phyloP scores from a whole-genome alignment of 257 asterid species.

The Ligustrum vulgare region DNA sequence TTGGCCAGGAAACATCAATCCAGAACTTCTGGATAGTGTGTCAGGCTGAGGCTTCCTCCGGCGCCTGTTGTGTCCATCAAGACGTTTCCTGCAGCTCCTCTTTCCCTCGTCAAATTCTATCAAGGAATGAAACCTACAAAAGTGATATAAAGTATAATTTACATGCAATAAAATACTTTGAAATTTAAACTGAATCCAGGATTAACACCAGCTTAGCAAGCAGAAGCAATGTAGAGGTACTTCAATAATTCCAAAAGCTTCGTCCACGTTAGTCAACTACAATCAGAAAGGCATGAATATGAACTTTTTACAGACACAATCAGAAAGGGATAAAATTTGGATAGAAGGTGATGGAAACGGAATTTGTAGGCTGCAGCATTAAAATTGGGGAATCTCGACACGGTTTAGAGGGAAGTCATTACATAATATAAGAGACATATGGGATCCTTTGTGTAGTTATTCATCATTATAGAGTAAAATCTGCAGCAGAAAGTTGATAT shows the following conservation, averaged over 20 bases:
- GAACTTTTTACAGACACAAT: background rate
- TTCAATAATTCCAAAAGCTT: background rate
- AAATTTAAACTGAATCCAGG: background rate
- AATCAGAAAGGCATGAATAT: background rate
- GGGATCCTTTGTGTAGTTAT: background rate
- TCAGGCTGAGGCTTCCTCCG: slow-evolving; percentile 92
- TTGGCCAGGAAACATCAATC: slow-evolving; percentile 42
- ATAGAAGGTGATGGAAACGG: background rate
- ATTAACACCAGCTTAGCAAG: background rate
- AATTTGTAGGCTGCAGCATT: too few relatives aligned
- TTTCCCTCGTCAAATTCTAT: slow-evolving; percentile 86
- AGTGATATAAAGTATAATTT: background rate
- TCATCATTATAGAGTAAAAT: background rate
- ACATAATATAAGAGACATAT: too few relatives aligned
- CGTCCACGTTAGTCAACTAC: background rate
- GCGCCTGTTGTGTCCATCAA: slow-evolving; percentile 85
- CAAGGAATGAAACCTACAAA: slow-evolving; percentile 77
- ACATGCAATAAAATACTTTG: background rate
- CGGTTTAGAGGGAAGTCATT: background rate
- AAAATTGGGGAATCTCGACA: background rate
- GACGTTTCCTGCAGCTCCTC: slow-evolving; percentile 90
- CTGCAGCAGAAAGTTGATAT: background rate
- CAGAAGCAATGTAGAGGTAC: background rate
- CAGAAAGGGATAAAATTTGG: background rate
- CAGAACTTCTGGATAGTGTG: slow-evolving; percentile 37